Base-by-base conservation (phyloP, 2,329 filamentous ascomycete species). In the Metarhizium anisopliae region DNA sequence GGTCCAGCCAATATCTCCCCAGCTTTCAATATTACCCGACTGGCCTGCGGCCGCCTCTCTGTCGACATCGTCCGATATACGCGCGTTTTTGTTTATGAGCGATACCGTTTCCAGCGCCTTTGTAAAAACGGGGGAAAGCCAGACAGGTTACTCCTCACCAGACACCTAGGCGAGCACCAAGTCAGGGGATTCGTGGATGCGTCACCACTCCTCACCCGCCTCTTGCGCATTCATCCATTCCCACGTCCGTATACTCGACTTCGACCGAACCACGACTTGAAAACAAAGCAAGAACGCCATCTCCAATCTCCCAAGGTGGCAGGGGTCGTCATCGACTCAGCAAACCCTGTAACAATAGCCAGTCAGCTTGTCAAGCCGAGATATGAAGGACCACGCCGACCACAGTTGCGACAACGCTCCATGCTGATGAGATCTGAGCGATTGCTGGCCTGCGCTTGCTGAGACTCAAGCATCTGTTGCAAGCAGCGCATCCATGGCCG, bases 401-500 rank as follows among this genome's bases (percentile, higher is more conserved):
- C 18, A n/a, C 25, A 18, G 18, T 49, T 49, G 45, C 45, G 45
- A 30, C 29, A 40, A 53, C 38, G 30, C 52, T 47, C 52, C 55
- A 47, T 40, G 29, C 53, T 51, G 38, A 54, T 54, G 55, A 56
- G 55, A 38, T 47, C 40, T 47, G 20, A 42, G 18, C 36, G 36
- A 43, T 16, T 13, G 8, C 35, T 14, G 55, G 55, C 45, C 55
- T 38, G 55, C 51, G 51, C 36, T 53, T 56, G 20, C 45, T 53
- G 51, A 50, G 53, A 38, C 13, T 47, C 51, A 29, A 11, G 30
- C 45, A 49, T n/a, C 25, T 49, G 25, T 32, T 38, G 35, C 38
- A 47, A 32, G 43, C 42, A 53, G 56, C 50, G 32, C 40, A 51
- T 56, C 64, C 56, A 66, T 71, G 63, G 69, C 69, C 56, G 60